Base-by-base conservation (phyloP, 2,329 filamentous ascomycete species). In the Cercospora zeae-maydis region DNA sequence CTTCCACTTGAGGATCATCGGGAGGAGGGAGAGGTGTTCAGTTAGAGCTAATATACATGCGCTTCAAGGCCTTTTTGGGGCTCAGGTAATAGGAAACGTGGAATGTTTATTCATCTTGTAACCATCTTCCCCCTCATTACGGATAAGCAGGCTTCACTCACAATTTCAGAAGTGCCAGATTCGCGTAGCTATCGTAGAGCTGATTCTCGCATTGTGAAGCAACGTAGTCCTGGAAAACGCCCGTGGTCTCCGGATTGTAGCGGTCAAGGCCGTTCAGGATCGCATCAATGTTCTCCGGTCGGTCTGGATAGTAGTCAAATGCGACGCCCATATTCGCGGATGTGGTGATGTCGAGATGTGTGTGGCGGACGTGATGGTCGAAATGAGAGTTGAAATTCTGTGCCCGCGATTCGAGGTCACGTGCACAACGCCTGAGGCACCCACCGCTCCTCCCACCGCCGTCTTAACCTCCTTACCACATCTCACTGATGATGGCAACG, bases 21-120 rank as follows among this genome's bases (percentile, higher is more conserved):
- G 36, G 37, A 16, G 51, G 39, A 61, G 57, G 53, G 49, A 53
- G 59, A 61, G 21, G 58, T 42, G 37, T 78, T 93, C 89, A 92
- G 89, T 88, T 86, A 88, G 82, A 88, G 84, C 85, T 88, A 88
- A 88, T 86, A 74, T 68, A 84, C 78, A 77, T 82, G 78, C 86
- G 67, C 89, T 88, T 92, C 90, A 91, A 78, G 75, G 78, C 64
- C 62, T 65, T 49, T 54, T 56, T 36, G 54, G 51, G 51, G 51
- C 78, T 96, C 92, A 91, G 91, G 86, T 96, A 96, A 96, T 96
- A 96, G 91, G 91, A 96, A 96, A 96, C 92, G 91, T 96, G 68
- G 89, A 80, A 81, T 76, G 76, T 72, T 83, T 81, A 78, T 84
- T 92, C 91, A 93, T 96, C 90, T 91, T 84, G 16, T 54, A 96